Conservation (phyloP, 177 flowering plant genomes). For the Telopea speciosissima region DNA sequence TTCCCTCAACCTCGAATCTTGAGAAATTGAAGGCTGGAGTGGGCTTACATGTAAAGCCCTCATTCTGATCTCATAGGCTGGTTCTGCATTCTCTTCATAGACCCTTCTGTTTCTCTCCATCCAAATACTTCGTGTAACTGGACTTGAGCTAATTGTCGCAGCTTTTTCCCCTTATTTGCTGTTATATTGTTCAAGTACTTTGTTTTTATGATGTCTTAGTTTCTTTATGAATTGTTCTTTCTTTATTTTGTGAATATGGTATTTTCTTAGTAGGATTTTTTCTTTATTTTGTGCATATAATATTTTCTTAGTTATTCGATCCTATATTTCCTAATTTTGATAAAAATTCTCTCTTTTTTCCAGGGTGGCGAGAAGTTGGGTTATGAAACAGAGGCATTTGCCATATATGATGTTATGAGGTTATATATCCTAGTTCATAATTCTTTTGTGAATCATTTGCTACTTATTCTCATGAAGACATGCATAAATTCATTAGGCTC, state of each 20-base stretch:
- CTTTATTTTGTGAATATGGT: neutral
- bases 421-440: slow-evolving; percentile 13
- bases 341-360: slow-evolving; percentile 14
- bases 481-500: neutral
- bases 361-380: slow-evolving; percentile 85
- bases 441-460: neutral
- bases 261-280: neutral
- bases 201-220: neutral
- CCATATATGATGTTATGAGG: slow-evolving; percentile 91
- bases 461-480: neutral
- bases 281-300: neutral
- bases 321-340: slow-evolving; percentile 7
- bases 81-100: too few relatives aligned
- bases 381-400: slow-evolving; percentile 89
- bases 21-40: too few relatives aligned
- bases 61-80: too few relatives aligned
- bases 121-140: neutral
- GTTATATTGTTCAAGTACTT: neutral
- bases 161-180: neutral
- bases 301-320: neutral
- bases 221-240: neutral
- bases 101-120: neutral
- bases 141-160: too few relatives aligned
- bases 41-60: too few relatives aligned
- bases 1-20: too few relatives aligned